These are phyloP conservation scores for Monosporascus sp. DNA, from an alignment of 2,329 filamentous ascomycete species.

Conservation along the genomic window DNA sequence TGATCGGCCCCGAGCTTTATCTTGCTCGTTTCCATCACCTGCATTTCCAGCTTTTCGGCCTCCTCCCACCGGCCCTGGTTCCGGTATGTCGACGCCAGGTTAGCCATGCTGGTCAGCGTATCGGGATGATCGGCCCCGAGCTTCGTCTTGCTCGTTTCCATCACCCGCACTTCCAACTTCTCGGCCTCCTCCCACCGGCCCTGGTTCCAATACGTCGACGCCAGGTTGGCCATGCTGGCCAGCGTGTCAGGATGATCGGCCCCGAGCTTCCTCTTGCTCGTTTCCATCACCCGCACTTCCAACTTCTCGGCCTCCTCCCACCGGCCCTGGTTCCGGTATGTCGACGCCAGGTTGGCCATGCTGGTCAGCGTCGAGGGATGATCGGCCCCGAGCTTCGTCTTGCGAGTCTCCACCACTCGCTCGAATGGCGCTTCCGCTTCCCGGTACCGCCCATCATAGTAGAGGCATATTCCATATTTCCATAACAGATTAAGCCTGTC, in stretches of 20 bases:
- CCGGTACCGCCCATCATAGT: neutral
- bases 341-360: conserved; percentile 1
- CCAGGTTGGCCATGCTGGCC: conserved; percentile 1
- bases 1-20: too few species aligned
- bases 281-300: neutral
- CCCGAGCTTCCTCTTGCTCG: conserved; percentile 7
- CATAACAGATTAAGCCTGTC: neutral
- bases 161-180: too few species aligned
- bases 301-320: too few species aligned
- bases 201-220: neutral
- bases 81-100: neutral
- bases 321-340: neutral
- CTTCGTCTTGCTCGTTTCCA: too few species aligned
- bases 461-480: too few species aligned
- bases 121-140: neutral
- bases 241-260: conserved; percentile 10
- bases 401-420: conserved; percentile 7
- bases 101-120: neutral
- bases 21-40: too few species aligned
- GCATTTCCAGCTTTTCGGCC: too few species aligned
- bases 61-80: conserved; percentile 6
- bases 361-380: conserved; percentile 8
- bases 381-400: conserved; percentile 10
- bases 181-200: too few species aligned
- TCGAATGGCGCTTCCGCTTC: conserved; percentile 7